phyloP scores from a whole-genome alignment of 1,139 yeast species.

The Blastobotrys elegans region DNA sequence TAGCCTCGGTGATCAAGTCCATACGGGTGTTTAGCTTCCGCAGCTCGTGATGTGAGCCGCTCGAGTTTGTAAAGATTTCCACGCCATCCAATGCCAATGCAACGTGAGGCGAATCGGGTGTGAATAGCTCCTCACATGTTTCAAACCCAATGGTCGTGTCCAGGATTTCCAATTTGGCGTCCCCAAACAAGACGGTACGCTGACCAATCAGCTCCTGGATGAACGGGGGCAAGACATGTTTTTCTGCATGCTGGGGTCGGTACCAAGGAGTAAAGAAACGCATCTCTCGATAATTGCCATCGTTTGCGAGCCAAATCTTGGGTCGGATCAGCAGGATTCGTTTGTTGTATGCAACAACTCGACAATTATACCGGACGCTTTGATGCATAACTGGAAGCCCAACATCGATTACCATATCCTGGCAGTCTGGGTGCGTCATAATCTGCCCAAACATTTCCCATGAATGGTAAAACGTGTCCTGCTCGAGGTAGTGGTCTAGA shows the following conservation, averaged over 20 bases:
- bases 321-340: slow-evolving; percentile 83
- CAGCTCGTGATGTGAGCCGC: slow-evolving; percentile 95
- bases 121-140: slow-evolving; percentile 94
- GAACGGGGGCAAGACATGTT: slow-evolving; percentile 61
- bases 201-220: slow-evolving; percentile 53
- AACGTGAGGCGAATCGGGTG: slow-evolving; percentile 94
- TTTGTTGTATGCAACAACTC: slow-evolving; percentile 76
- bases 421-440: slow-evolving; percentile 56
- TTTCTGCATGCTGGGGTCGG: slow-evolving; percentile 68
- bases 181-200: slow-evolving; percentile 70
- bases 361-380: slow-evolving; percentile 84
- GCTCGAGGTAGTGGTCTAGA: slow-evolving; percentile 89
- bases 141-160: slow-evolving; percentile 93
- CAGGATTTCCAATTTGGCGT: slow-evolving; percentile 74
- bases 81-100: slow-evolving; percentile 92
- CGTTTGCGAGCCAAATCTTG: slow-evolving; percentile 87
- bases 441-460: slow-evolving; percentile 93
- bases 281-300: slow-evolving; percentile 97
- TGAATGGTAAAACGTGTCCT: slow-evolving; percentile 80
- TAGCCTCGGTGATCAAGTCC: slow-evolving; percentile 83
- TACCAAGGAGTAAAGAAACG: slow-evolving; percentile 95
- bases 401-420: slow-evolving; percentile 76
- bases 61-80: slow-evolving; percentile 89
- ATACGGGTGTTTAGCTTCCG: slow-evolving; percentile 82
- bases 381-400: slow-evolving; percentile 94